Base-by-base conservation (phyloP, 2,329 filamentous ascomycete species). In the Aspergillus pseudonomiae region DNA sequence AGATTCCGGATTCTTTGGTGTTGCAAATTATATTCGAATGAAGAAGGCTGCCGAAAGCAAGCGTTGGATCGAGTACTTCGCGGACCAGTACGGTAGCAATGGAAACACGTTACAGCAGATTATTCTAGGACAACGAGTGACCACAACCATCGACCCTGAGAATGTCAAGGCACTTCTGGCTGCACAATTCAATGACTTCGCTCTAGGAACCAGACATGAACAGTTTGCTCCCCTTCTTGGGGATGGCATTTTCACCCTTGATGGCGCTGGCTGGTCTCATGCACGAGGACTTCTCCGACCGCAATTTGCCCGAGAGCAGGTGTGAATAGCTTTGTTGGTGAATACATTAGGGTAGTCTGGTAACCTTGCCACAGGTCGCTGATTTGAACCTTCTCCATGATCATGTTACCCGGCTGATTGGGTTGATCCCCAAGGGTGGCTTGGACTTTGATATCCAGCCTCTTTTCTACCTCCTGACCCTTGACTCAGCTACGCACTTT, bases 401-500 rank as follows among this genome's bases (percentile, higher is more conserved):
- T 28, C 93, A 97, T 72, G 84, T 94, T 43, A 84, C 91, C 68
- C 85, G 87, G 0, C 80, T 97, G 24, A 86, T 96, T 71, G 81
- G 83, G 16, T 85, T 88, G 48, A 83, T 86, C 9, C 86, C 86
- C 0, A 81, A 75, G 30, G 76, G 78, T 39, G 72, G 76, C 39
- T 75, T 70, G 11, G 67, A 86, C 9, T 82, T 96, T 43, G 88
- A 96, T 68, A 87, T 94, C 4, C 86, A 88, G 66, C 88, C 92
- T 63, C 81, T 96, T 46, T 90, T 97, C 78, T 96, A 92, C 80
- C 84, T 91, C 32, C 90, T 89, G 72, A 94, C 93, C 0, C 83
- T 97, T 19, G 94, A 97, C 77, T 89, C 91, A 4, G 88, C 92
- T 2, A 97, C 93, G 0, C 91, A 96, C 70, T 97, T 97, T 75